Evolutionary conservation across 441 rosid species (phyloP).

Genomic region (Raphanus hybrid): DNA sequence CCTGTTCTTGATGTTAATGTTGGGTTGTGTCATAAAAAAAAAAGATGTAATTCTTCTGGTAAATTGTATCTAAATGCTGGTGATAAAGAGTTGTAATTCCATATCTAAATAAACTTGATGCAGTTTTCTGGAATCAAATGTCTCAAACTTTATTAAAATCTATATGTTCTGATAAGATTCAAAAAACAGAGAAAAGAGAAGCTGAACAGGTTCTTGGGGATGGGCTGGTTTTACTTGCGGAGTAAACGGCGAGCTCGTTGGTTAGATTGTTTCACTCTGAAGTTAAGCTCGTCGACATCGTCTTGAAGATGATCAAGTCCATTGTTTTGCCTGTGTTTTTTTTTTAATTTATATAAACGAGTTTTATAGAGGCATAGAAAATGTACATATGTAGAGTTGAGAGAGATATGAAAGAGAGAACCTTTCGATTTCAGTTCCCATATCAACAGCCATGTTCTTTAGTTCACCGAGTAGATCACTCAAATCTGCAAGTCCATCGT

Average conservation of each 20-base stretch:
- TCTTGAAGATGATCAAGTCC: constrained; percentile 63
- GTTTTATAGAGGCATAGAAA: not conserved
- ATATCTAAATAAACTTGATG: not conserved
- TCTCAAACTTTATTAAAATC: constrained; percentile 1
- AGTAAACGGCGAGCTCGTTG: constrained; percentile 72
- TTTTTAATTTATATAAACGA: not conserved
- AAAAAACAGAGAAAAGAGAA: constrained; percentile 24
- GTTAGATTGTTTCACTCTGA: constrained; percentile 70
- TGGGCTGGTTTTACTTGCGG: constrained; percentile 55
- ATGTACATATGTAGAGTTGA: constrained; percentile 9
- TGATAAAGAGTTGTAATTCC: too few relatives aligned
- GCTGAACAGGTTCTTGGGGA: constrained; percentile 23
- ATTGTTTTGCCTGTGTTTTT: constrained; percentile 66
- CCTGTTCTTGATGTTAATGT: constrained; percentile 51
- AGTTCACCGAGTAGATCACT: constrained; percentile 78
- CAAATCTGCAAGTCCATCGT: constrained; percentile 74
- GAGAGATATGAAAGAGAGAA: constrained; percentile 34
- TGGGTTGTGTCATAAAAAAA: not conserved
- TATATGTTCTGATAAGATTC: constrained; percentile 6
- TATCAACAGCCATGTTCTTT: constrained; percentile 85
- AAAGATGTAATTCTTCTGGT: constrained; percentile 30
- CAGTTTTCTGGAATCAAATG: not conserved
- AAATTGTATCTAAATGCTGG: constrained; percentile 36
- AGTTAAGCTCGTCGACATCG: constrained; percentile 73
- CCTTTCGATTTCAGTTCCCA: constrained; percentile 90